Evolutionary conservation across 495 filamentous ascomycete species (phyloP), one percentile per base, ranked within the genome.

Genomic region (Penicillium paxilli): DNA sequence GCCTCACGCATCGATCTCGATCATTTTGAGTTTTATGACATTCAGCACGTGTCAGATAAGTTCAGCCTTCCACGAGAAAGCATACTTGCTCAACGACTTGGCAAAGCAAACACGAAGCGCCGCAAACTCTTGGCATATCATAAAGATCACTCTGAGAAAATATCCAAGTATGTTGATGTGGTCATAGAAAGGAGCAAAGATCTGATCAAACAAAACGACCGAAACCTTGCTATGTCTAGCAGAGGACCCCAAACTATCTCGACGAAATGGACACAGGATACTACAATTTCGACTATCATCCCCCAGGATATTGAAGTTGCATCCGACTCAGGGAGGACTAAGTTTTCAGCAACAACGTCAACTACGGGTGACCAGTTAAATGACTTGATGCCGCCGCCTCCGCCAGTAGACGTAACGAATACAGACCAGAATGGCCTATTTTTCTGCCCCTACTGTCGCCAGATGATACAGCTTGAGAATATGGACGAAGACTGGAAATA

Each of bases 101-200:
- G 44, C 25, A 47, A 47, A 47, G 44, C 44, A 47, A 47, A 47
- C 44, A 47, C 44, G 7, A 47, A 47, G 26, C 44, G 5, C 10
- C 44, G 44, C 17, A 21, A 47, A 47, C 44, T 47, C 21, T 23
- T 47, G 23, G 22, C 44, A n/a, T 47, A 47, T 28, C 44, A 47
- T 17, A 30, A 26, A 4, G 14, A 30, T 47, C 44, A 47, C 28
- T 9, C 23, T 4, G 1, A 47, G 44, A 30, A 47, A 19, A 14
- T 25, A 7, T 47, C 44, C 16, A 35, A n/a, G 6, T n/a, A 35
- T 35, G 12, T 35, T 11, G 32, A 35, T n/a, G 32, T 11, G 8
- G 32, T 12, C 12, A n/a, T 35, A 14, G 32, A 35, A 9, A 35
- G 14, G 32, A 9, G 3, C 32, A 35, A 35, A 3, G 32, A 35